Base-by-base conservation (phyloP, 2,329 filamentous ascomycete genomes). In the Alternaria infectoria region DNA sequence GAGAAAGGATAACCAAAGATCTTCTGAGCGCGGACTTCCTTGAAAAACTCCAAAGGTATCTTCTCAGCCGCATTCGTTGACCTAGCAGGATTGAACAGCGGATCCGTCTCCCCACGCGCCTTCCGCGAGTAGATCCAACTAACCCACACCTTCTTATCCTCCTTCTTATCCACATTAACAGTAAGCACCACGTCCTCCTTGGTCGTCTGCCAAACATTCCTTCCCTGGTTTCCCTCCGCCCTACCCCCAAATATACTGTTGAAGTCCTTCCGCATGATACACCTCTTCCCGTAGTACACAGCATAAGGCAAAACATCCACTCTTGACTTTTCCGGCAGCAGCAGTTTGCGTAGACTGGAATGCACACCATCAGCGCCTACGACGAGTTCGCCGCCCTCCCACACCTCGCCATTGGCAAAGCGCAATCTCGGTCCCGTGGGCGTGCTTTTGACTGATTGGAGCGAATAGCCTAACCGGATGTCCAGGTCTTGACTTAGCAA, bases 71-170 rank as follows among this genome's bases (percentile, higher is more conserved):
- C 77, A 3, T 69, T 50, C 2, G 67, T 71, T 4, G 74, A 54
- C 46, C 81, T 67, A 10, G 77, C 62, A 0, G 81, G 80, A 28
- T 70, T 74, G 62, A 79, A 74, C 5, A 82, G 61, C 4, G 71
- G 61, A 62, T 83, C 80, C 4, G 64, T 51, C 3, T 54, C 32
- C 1, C 70, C 61, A 4, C 57, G 59, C 6, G 75, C 72, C 10
- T 77, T 71, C 1, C 81, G 76, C 3, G 81, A 83, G 58, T 79
- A 82, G 0, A 74, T 79, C 68, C 80, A 83, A 66, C 76, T 81
- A 15, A 83, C 62, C 47, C 71, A 76, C 15, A 79, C 71, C 17
- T 68, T 58, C 2, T 78, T 71, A 2, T 40, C 45, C 13, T 46
- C 62, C 6, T 63, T 61, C 4, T 71, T 62, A 54, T 75, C 76